These are phyloP conservation scores for Metschnikowia kunwiensis DNA, from an alignment of 805 yeast species.

Conservation along the genomic window DNA sequence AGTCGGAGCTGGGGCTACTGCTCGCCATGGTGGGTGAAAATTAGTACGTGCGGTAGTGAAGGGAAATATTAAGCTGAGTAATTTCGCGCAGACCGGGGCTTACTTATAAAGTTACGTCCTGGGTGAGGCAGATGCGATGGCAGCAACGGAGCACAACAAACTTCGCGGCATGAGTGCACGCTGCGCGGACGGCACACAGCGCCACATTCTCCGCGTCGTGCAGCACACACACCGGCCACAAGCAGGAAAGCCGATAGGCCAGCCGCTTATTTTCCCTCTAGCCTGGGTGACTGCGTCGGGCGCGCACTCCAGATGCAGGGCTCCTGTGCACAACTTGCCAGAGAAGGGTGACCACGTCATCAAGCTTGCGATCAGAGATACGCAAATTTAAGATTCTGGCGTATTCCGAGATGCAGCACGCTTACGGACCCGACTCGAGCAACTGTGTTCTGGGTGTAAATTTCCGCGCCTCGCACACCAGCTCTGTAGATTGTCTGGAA, in stretches of 20 bases:
- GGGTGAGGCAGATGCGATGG: constrained; percentile 7
- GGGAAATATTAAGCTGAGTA: neutral
- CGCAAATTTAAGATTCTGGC: too few relatives aligned
- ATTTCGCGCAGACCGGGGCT: neutral
- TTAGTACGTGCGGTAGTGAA: neutral
- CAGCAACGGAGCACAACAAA: constrained; percentile 7
- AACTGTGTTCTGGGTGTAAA: too few relatives aligned
- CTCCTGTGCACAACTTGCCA: neutral
- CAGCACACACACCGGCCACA: too few relatives aligned
- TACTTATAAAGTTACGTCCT: constrained; percentile 1
- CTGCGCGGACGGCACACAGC: neutral
- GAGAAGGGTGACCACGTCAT: neutral
- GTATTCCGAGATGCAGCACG: too few relatives aligned
- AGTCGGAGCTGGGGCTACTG: neutral
- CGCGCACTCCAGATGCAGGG: neutral
- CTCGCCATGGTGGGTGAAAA: constrained; percentile 3
- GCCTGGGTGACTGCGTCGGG: neutral
- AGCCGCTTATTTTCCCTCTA: neutral
- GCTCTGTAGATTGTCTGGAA: too few relatives aligned
- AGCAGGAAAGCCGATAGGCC: neutral
- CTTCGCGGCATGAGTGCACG: constrained; percentile 2
- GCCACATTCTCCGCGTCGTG: too few relatives aligned
- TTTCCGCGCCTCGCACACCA: too few relatives aligned
- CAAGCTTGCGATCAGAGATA: too few relatives aligned
- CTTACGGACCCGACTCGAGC: too few relatives aligned